These are phyloP conservation scores for Alternaria ventricosa DNA, from an alignment of 2,329 filamentous ascomycete genomes.

Conservation along the genomic window DNA sequence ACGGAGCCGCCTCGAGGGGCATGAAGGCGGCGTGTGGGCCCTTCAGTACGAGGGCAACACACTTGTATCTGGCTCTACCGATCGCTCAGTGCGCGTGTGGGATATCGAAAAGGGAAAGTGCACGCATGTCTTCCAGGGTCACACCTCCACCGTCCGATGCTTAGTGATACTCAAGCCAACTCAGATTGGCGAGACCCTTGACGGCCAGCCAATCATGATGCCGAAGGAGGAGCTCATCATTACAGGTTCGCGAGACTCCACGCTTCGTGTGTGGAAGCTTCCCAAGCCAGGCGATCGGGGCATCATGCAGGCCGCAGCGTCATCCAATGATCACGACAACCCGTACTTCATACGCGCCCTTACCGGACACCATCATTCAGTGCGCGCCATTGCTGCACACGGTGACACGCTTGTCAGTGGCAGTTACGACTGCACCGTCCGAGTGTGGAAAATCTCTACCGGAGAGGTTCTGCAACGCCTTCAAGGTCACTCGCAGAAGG, in stretches of 20 bases:
- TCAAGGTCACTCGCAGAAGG: slow-evolving; percentile 87
- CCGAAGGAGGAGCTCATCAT: slow-evolving; percentile 96
- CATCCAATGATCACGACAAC: slow-evolving; percentile 78
- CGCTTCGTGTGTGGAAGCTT: slow-evolving; percentile 91
- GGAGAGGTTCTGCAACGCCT: slow-evolving; percentile 86
- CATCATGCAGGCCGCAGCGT: slow-evolving; percentile 80
- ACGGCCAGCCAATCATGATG: slow-evolving; percentile 83
- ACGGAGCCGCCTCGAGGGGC: slow-evolving; percentile 82
- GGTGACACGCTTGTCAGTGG: slow-evolving; percentile 96
- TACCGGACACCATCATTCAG: slow-evolving; percentile 87
- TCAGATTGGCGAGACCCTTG: slow-evolving; percentile 71
- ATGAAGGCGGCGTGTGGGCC: slow-evolving; percentile 97
- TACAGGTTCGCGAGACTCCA: slow-evolving; percentile 93
- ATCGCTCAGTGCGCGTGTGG: slow-evolving; percentile 98
- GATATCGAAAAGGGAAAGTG: slow-evolving; percentile 93
- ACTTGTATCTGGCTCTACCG: slow-evolving; percentile 93
- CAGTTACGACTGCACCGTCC: slow-evolving; percentile 93
- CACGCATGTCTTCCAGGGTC: slow-evolving; percentile 95
- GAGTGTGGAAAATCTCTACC: slow-evolving; percentile 97
- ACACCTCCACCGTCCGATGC: slow-evolving; percentile 96
- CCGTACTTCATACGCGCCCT: slow-evolving; percentile 93
- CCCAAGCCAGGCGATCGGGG: slow-evolving; percentile 78
- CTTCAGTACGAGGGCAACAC: slow-evolving; percentile 95
- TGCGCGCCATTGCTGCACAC: slow-evolving; percentile 92
- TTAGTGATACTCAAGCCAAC: slow-evolving; percentile 92